Conservation (phyloP, 805 yeast genomes). For the Myxozyma nipponensis region DNA sequence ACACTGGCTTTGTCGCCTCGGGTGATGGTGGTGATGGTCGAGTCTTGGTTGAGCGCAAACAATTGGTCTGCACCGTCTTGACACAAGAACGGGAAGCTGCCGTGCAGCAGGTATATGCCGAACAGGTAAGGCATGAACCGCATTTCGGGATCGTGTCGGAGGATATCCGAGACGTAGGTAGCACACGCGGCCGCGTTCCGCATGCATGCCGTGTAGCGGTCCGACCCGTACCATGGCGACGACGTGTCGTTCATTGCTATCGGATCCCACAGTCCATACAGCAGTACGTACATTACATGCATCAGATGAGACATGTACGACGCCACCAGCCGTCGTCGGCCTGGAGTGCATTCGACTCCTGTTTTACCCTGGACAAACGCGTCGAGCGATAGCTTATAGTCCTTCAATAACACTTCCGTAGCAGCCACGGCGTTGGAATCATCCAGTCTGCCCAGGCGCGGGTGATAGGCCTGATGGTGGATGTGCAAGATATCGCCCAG, state of each 20-base stretch:
- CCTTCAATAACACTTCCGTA: background rate
- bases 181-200: conserved; percentile 32
- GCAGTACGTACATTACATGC: conserved; percentile 32
- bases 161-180: conserved; percentile 29
- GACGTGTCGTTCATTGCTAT: conserved; percentile 30
- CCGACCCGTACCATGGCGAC: conserved; percentile 22
- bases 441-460: conserved; percentile 12
- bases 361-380: conserved; percentile 8
- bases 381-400: conserved; percentile 4
- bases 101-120: conserved; percentile 35
- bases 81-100: conserved; percentile 24
- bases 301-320: conserved; percentile 15
- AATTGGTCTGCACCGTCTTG: background rate
- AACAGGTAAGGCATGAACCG: conserved; percentile 35
- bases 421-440: conserved; percentile 1
- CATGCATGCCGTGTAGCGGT: conserved; percentile 28
- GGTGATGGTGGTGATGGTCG: no score
- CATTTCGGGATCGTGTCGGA: conserved; percentile 32
- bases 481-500: conserved; percentile 35
- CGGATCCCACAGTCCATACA: conserved; percentile 35
- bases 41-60: no score
- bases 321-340: conserved; percentile 1
- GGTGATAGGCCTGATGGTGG: conserved; percentile 32
- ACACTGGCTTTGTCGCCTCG: background rate
- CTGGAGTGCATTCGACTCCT: background rate